Evolutionary conservation across 768 basidiomycete genomes (phyloP).

Genomic region (Russula sp.): DNA sequence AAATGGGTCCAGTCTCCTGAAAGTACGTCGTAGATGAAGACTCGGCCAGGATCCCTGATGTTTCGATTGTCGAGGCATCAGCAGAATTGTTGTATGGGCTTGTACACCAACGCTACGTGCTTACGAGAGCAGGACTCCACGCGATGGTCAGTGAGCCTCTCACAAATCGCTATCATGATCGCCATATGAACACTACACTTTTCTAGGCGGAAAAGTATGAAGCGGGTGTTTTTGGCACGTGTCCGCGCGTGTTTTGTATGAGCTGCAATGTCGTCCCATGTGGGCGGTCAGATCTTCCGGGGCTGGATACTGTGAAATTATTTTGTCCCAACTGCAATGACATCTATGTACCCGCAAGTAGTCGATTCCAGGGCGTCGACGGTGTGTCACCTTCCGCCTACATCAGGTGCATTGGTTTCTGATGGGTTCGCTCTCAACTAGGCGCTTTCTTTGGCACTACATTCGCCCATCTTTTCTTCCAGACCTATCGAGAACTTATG

Average conservation of each 20-base stretch:
- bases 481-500: constrained; percentile 92
- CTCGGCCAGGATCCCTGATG: constrained; percentile 92
- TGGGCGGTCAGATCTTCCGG: constrained; percentile 92
- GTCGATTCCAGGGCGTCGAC: constrained; percentile 92
- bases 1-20: constrained; percentile 19
- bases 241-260: constrained; percentile 92
- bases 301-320: constrained; percentile 94
- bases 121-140: constrained; percentile 89
- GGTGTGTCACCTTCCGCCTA: constrained; percentile 45
- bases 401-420: not conserved
- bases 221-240: constrained; percentile 81
- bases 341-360: constrained; percentile 92
- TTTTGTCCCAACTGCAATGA: constrained; percentile 99
- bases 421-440: constrained; percentile 31
- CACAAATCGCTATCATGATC: constrained; percentile 19
- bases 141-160: constrained; percentile 67
- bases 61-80: constrained; percentile 95
- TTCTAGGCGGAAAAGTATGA: constrained; percentile 93
- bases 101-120: constrained; percentile 95
- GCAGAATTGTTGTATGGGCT: constrained; percentile 97
- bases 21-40: constrained; percentile 63
- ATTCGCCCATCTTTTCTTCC: constrained; percentile 97
- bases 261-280: constrained; percentile 89
- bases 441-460: constrained; percentile 99
- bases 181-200: constrained; percentile 1